phyloP scores from a whole-genome alignment of 306 rosid genomes.

The Vigna hirtella region DNA sequence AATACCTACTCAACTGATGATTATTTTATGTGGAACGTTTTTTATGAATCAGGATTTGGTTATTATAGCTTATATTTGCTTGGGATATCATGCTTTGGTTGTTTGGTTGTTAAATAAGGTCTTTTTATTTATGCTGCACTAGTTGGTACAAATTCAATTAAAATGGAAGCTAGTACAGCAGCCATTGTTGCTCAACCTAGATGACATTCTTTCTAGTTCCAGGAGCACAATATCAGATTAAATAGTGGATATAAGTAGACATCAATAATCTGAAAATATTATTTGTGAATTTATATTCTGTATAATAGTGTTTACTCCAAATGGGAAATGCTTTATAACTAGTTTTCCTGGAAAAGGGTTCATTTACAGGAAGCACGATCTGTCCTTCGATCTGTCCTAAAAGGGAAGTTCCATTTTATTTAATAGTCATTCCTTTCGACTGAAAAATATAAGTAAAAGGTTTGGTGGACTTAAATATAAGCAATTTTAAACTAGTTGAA shows the following conservation, averaged over 20 bases:
- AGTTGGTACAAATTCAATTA: conserved; percentile 26
- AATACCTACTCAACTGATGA: conserved; percentile 9
- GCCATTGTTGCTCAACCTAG: conserved; percentile 4
- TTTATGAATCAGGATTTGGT: conserved; percentile 23
- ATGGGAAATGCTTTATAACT: background rate
- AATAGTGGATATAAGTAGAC: background rate
- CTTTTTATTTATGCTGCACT: conserved; percentile 8
- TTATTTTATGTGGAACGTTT: background rate
- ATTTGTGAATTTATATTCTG: background rate
- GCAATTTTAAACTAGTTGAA: no score
- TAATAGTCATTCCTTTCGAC: background rate
- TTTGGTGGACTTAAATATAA: no score
- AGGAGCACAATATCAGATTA: conserved; percentile 9
- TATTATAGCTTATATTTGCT: conserved; percentile 2
- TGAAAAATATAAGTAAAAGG: no score
- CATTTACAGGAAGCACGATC: background rate
- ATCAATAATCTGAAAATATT: background rate
- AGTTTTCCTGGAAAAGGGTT: background rate
- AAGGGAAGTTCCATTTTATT: background rate
- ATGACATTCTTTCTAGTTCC: background rate
- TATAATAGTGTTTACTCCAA: background rate
- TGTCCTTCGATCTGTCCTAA: background rate
- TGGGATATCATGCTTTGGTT: conserved; percentile 27
- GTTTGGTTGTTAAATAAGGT: conserved; percentile 31
- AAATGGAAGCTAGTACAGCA: conserved; percentile 32